Percentiles rank a stretch among this genome's conserved stretches.
These are phyloP conservation scores for Leucocoprinus sp. DNA, from an alignment of 768 basidiomycete genomes.

Conservation along the genomic window DNA sequence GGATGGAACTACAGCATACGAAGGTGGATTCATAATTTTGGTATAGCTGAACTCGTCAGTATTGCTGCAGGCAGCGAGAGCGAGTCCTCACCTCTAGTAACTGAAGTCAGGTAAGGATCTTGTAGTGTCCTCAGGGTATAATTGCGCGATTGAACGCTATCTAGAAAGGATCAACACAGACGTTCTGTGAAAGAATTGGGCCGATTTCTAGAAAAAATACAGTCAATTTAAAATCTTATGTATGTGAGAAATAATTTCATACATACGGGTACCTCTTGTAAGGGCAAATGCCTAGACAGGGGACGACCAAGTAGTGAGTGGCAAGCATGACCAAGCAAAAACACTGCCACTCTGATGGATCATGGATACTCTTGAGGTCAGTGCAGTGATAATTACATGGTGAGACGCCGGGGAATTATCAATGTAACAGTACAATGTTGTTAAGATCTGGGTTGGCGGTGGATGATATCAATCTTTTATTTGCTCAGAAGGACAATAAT, in stretches of 20 bases:
- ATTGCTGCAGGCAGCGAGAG: neutral
- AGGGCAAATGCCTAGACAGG: no score
- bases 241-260: no score
- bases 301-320: neutral
- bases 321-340: constrained; percentile 1
- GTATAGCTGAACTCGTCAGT: neutral
- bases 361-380: neutral
- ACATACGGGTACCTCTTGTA: no score
- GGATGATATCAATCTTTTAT: no score
- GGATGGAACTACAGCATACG: neutral
- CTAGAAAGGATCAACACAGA: neutral
- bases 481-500: no score
- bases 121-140: neutral
- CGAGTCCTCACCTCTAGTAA: neutral
- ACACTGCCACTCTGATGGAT: constrained; percentile 4
- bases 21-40: neutral
- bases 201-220: neutral
- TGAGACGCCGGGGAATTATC: no score
- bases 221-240: neutral
- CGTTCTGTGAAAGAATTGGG: neutral
- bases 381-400: neutral
- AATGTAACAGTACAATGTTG: no score
- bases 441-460: no score
- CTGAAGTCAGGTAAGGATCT: neutral
- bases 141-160: neutral